phyloP scores from a whole-genome alignment of 164 flowering plant species.

The Litsea cubeba region DNA sequence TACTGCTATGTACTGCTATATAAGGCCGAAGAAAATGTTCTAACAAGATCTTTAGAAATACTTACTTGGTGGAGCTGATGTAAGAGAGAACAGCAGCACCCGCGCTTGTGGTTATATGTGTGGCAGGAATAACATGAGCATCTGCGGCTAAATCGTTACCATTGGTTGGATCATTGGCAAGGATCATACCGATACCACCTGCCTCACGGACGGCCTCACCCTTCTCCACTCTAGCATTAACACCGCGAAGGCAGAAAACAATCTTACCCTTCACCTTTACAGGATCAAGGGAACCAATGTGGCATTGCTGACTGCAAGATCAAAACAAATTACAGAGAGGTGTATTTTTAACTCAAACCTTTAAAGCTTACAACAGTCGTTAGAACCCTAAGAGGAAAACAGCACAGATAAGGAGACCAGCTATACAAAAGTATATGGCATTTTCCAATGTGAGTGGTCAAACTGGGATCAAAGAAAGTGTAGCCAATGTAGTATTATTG shows the following conservation, averaged over 20 bases:
- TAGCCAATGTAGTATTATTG: too few species aligned
- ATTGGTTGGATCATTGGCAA: conserved; percentile 27
- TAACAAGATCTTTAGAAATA: too few species aligned
- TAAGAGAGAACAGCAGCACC: conserved; percentile 38
- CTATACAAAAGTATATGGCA: background rate
- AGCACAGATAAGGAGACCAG: background rate
- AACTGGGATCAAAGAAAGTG: background rate
- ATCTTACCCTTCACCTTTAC: conserved; percentile 58
- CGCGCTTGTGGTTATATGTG: conserved; percentile 33
- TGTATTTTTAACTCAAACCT: background rate
- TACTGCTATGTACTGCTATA: background rate
- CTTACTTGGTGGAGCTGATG: conserved; percentile 42
- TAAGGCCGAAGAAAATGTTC: background rate
- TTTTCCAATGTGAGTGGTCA: background rate
- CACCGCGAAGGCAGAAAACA: conserved; percentile 52
- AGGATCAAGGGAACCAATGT: conserved; percentile 34
- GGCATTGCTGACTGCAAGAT: conserved; percentile 14
- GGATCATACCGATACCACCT: conserved; percentile 61
- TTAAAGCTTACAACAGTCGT: background rate
- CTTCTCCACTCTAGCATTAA: conserved; percentile 34
- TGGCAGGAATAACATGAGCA: conserved; percentile 47
- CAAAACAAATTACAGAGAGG: background rate
- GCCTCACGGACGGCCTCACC: conserved; percentile 29
- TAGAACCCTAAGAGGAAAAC: background rate
- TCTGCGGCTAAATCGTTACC: conserved; percentile 40